Percentiles rank a stretch among this genome's conserved stretches.
Evolutionary conservation across 108 stramenopile species (phyloP).

Genomic region (Asterionellopsis glacialis): DNA sequence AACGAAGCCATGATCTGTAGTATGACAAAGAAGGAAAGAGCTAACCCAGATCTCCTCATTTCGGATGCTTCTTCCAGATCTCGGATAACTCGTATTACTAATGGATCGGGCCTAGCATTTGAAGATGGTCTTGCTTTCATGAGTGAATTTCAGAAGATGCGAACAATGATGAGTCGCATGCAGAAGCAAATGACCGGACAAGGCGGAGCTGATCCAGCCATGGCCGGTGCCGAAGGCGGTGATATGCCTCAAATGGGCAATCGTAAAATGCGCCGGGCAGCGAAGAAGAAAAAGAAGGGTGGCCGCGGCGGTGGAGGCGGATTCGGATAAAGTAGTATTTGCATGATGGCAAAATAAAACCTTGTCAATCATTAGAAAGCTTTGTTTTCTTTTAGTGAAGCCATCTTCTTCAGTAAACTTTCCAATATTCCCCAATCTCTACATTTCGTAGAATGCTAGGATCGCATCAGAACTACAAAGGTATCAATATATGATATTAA

Average conservation of each 20-base stretch:
- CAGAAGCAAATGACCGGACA: constrained; percentile 71
- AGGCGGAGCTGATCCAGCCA: constrained; percentile 40
- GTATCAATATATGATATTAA: too few species aligned
- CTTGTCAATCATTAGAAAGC: too few species aligned
- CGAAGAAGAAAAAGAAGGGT: constrained; percentile 82
- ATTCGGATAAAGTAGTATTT: constrained; percentile 40
- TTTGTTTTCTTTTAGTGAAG: too few species aligned
- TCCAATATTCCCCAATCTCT: too few species aligned
- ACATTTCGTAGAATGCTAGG: too few species aligned
- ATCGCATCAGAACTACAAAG: too few species aligned
- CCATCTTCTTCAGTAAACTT: too few species aligned
- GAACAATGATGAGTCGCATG: constrained; percentile 95
- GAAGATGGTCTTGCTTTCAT: constrained; percentile 79
- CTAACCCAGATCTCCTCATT: constrained; percentile 82
- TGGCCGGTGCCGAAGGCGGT: constrained; percentile 24
- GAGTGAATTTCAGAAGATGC: constrained; percentile 92
- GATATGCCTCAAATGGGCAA: constrained; percentile 46
- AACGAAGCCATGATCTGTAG: constrained; percentile 87
- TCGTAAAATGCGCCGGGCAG: constrained; percentile 65
- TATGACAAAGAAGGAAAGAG: constrained; percentile 90
- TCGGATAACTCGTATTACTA: constrained; percentile 77
- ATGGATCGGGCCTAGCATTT: constrained; percentile 65
- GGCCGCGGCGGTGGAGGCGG: constrained; percentile 80
- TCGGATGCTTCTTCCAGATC: constrained; percentile 67
- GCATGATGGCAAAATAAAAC: not conserved